These are phyloP conservation scores for Xylariaceae sp. DNA, from an alignment of 2,329 filamentous ascomycete species.

Conservation along the genomic window DNA sequence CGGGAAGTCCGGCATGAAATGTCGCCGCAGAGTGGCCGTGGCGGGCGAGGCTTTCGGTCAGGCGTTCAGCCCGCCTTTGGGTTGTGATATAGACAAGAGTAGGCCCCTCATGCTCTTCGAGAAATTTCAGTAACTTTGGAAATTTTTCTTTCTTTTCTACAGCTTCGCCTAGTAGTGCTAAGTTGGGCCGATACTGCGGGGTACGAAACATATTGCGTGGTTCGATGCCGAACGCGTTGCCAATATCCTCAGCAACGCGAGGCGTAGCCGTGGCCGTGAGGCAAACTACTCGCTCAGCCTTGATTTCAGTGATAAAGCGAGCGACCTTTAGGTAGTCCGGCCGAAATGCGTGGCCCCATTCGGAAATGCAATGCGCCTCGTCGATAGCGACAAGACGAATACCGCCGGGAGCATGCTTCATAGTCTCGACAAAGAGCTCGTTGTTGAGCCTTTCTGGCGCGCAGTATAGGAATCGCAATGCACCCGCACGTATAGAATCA, in stretches of 20 bases:
- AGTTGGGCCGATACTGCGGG: slow-evolving; percentile 53
- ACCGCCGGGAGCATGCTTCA: slow-evolving; percentile 49
- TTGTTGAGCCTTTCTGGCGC: slow-evolving; percentile 57
- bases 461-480: slow-evolving; percentile 51
- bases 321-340: slow-evolving; percentile 37
- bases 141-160: slow-evolving; percentile 39
- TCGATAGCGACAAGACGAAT: slow-evolving; percentile 53
- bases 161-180: slow-evolving; percentile 48
- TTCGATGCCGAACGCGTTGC: slow-evolving; percentile 46
- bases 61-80: slow-evolving; percentile 46
- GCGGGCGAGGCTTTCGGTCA: slow-evolving; percentile 36
- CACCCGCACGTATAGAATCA: slow-evolving; percentile 37
- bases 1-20: slow-evolving; percentile 48
- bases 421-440: slow-evolving; percentile 51
- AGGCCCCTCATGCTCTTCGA: slow-evolving; percentile 46
- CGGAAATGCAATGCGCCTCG: slow-evolving; percentile 55
- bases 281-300: slow-evolving; percentile 54
- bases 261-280: slow-evolving; percentile 56
- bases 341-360: slow-evolving; percentile 35
- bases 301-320: slow-evolving; percentile 49
- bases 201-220: slow-evolving; percentile 50
- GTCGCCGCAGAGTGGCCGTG: slow-evolving; percentile 38
- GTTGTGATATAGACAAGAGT: slow-evolving; percentile 57
- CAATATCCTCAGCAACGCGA: slow-evolving; percentile 49
- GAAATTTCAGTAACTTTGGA: slow-evolving; percentile 41